A percentile compares a stretch with the other conserved stretches of the same genome.
phyloP scores from a whole-genome alignment of 2,329 filamentous ascomycete species.

The Colletotrichum brevisporum region DNA sequence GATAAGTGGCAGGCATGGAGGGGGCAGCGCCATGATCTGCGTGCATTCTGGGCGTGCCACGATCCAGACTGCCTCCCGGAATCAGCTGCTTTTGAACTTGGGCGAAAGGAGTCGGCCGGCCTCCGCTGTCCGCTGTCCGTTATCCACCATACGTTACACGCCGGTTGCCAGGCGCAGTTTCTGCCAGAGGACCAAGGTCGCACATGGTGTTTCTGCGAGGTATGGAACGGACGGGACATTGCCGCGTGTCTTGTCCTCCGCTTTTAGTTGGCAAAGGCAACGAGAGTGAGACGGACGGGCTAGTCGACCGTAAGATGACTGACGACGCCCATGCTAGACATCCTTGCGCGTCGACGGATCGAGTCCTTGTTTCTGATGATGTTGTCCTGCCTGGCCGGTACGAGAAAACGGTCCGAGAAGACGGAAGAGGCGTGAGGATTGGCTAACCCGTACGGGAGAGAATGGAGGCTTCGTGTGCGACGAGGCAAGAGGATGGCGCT shows the following conservation, averaged over 20 bases:
- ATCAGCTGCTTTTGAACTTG: slow-evolving; percentile 34
- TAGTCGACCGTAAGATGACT: slow-evolving; percentile 9
- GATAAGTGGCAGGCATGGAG: not conserved
- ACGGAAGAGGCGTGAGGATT: not conserved
- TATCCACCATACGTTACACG: not conserved
- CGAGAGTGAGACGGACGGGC: not conserved
- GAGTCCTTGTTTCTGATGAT: not conserved
- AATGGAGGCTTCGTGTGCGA: not conserved
- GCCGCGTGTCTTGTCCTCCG: slow-evolving; percentile 1
- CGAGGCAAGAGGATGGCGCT: slow-evolving; percentile 5
- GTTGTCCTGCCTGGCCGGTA: slow-evolving; percentile 6
- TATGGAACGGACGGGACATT: slow-evolving; percentile 13
- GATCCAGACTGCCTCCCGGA: slow-evolving; percentile 18
- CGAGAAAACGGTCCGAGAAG: slow-evolving; percentile 20
- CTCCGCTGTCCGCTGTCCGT: slow-evolving; percentile 6
- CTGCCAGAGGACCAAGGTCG: not conserved
- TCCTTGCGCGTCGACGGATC: slow-evolving; percentile 4
- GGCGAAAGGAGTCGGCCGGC: slow-evolving; percentile 24
- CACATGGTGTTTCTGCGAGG: not conserved
- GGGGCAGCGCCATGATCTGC: slow-evolving; percentile 23
- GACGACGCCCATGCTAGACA: not conserved
- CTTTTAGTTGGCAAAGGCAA: not conserved
- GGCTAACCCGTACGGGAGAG: not conserved
- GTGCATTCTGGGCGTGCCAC: slow-evolving; percentile 15
- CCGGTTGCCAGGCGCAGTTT: not conserved